Evolutionary conservation across 495 filamentous ascomycete species (phyloP).

Genomic region (Penicillium macrosclerotiorum): DNA sequence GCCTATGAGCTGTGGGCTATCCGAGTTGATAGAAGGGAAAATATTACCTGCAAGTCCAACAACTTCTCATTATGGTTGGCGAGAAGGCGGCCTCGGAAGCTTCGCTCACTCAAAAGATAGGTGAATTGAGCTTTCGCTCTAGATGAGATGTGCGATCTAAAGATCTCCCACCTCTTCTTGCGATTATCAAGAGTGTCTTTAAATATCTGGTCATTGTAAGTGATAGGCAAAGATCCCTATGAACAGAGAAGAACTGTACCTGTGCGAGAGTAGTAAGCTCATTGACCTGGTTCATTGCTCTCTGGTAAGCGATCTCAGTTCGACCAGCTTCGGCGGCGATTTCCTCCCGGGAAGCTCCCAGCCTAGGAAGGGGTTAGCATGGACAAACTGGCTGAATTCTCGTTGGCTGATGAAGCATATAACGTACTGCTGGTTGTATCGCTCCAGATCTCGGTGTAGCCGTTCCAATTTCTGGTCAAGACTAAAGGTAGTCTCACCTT

Average conservation of each 20-base stretch:
- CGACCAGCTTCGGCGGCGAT: conserved; percentile 52
- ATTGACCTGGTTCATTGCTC: conserved; percentile 44
- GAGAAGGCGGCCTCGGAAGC: conserved; percentile 77
- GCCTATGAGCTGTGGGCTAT: background rate
- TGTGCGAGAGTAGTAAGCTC: conserved; percentile 54
- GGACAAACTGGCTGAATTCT: too few species aligned
- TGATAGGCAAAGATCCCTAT: background rate
- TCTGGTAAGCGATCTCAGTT: conserved; percentile 40
- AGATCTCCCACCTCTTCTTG: conserved; percentile 71
- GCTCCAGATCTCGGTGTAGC: conserved; percentile 54
- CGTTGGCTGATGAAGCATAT: background rate
- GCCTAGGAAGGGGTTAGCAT: conserved; percentile 34
- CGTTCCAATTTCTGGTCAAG: conserved; percentile 64
- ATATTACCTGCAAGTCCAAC: conserved; percentile 69
- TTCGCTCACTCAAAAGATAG: conserved; percentile 81
- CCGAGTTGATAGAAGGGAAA: background rate
- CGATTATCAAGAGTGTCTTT: conserved; percentile 67
- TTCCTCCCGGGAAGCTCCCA: conserved; percentile 67
- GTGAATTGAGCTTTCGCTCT: conserved; percentile 82
- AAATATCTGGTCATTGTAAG: conserved; percentile 41
- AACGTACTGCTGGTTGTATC: conserved; percentile 48
- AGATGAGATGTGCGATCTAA: conserved; percentile 78
- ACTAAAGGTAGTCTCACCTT: conserved; percentile 61
- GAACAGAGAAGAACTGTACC: conserved; percentile 22
- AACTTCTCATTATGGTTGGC: conserved; percentile 71